Base-by-base conservation (phyloP, 306 rosid species). In the Cajanus cajan region DNA sequence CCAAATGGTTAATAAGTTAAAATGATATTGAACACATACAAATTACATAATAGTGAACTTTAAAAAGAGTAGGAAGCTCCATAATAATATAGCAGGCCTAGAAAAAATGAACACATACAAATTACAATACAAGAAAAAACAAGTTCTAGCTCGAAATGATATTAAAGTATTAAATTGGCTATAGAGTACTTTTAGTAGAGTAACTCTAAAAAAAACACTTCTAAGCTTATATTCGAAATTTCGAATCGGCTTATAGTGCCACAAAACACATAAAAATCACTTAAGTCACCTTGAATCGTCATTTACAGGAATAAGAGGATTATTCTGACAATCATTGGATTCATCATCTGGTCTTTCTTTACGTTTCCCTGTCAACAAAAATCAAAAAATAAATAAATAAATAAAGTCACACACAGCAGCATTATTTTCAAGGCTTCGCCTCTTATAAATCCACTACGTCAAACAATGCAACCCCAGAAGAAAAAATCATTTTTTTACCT, bases 291-390 rank as follows among this genome's bases (percentile, higher is more conserved):
- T 91, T 72, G 69, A 77, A 87, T 93, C 98, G 31, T 88, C 91
- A 73, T 84, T 96, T 64, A 86, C 80, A 43, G 97, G 99, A 78
- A 22, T 36, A 57, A 95, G 98, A 78, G 90, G 89, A 82, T 91
- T 82, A 69, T 84, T 71, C 83, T 71, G 80, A 58, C 85, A 54
- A 71, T 80, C 89, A 81, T 63, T 69, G 44, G 78, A 83, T 62
- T 86, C 91, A 76, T 50, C 86, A 78, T 87, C 71, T 5, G 82
- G 37, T 34, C 97, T 89, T 73, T 83, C 96, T 71, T 95, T 91
- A 74, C 97, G 91, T 83, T 95, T 94, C 85, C 97, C 96, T 94
- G 86, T 25, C 16, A 82, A 78, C 65, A 54, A 5, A 2, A 4
- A 19, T n/a, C n/a, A 34, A 63, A 64, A 25, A 28, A 28, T 1